These are phyloP conservation scores for Pugionium cornutum DNA, from an alignment of 345 rosid genomes.

Conservation along the genomic window DNA sequence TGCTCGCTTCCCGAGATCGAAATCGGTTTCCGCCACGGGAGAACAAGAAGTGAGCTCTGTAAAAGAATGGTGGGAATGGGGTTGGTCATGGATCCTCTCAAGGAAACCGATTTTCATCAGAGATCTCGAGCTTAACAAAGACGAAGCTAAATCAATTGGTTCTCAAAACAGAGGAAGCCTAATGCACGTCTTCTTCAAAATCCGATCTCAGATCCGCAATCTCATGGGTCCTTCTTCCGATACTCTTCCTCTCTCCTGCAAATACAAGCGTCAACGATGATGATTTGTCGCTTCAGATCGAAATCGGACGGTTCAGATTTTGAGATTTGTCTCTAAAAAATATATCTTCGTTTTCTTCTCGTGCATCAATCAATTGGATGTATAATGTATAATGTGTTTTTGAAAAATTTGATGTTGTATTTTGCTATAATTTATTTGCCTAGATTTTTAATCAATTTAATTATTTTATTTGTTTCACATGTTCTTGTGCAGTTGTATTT, in stretches of 20 bases:
- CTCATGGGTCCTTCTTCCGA: constrained; percentile 50
- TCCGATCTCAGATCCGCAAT: constrained; percentile 54
- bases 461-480: constrained; percentile 10
- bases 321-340: not conserved
- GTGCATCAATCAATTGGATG: constrained; percentile 5
- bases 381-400: constrained; percentile 16
- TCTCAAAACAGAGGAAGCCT: constrained; percentile 71
- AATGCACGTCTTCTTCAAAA: constrained; percentile 76
- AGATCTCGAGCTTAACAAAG: constrained; percentile 87
- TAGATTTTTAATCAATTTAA: constrained; percentile 20
- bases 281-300: not conserved
- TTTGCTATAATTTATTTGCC: constrained; percentile 15
- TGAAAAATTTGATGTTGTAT: not conserved
- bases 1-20: constrained; percentile 54
- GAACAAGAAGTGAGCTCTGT: constrained; percentile 57
- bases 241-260: constrained; percentile 44
- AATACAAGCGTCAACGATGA: constrained; percentile 34
- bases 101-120: constrained; percentile 65
- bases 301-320: constrained; percentile 10
- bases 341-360: not conserved
- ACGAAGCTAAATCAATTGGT: constrained; percentile 61
- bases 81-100: constrained; percentile 84
- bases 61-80: constrained; percentile 84
- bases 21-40: constrained; percentile 67
- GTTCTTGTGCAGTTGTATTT: constrained; percentile 34